phyloP scores from a whole-genome alignment of 2,329 filamentous ascomycete genomes.

The Exophiala dermatitidis region DNA sequence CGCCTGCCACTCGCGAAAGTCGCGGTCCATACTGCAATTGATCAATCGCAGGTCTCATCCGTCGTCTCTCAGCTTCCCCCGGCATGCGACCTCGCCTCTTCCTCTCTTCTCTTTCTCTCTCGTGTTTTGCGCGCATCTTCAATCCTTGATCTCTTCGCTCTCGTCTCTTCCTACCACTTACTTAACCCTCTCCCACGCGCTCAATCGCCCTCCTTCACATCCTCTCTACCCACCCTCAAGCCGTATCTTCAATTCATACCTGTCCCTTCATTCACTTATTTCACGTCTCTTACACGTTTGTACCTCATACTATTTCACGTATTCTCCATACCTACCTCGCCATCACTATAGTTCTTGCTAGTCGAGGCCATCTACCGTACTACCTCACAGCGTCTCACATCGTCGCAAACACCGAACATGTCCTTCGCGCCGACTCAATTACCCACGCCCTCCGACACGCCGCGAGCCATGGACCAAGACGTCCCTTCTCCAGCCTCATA shows the following conservation, averaged over 20 bases:
- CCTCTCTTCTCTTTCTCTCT: background rate
- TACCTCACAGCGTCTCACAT: background rate
- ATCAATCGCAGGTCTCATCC: background rate
- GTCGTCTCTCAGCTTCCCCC: background rate
- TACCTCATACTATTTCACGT: background rate
- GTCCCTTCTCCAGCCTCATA: conserved; percentile 23
- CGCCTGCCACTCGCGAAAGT: no score
- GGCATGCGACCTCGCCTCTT: conserved; percentile 17
- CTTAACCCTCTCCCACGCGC: conserved; percentile 14
- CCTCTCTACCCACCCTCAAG: conserved; percentile 1
- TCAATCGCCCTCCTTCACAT: conserved; percentile 4
- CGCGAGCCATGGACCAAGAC: conserved; percentile 23
- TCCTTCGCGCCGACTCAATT: conserved; percentile 20
- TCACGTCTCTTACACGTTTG: background rate
- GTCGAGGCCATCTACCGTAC: background rate
- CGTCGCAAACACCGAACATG: conserved; percentile 5
- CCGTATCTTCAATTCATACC: no score
- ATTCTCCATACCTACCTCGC: no score
- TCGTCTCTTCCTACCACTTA: conserved; percentile 10
- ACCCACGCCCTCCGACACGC: conserved; percentile 23
- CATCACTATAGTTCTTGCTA: no score
- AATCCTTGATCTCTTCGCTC: conserved; percentile 13
- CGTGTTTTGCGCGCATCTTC: conserved; percentile 11
- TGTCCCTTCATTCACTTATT: background rate
- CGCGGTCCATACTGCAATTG: no score